Percentiles rank a stretch among this genome's conserved stretches.
These are phyloP conservation scores for Daldinia eschscholtzii DNA, from an alignment of 2,329 filamentous ascomycete genomes.

Conservation along the genomic window DNA sequence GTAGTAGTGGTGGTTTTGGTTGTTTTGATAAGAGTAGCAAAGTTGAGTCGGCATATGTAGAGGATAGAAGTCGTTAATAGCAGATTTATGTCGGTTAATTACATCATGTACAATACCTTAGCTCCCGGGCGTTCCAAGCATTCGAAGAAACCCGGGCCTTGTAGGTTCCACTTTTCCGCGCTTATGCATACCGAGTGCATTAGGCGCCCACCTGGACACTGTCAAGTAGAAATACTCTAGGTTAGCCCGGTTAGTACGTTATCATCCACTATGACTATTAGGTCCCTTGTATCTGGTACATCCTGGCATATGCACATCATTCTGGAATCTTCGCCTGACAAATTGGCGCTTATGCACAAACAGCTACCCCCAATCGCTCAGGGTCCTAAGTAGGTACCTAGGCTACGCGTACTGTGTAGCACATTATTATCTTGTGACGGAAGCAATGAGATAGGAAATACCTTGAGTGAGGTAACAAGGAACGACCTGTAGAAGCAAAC, in stretches of 20 bases:
- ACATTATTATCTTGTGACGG: slow-evolving; percentile 17
- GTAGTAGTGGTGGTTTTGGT: background rate
- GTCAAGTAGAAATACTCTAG: background rate
- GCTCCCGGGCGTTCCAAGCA: no score
- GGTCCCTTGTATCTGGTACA: background rate
- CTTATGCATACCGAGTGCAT: background rate
- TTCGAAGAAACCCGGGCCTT: background rate
- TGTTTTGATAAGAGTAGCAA: background rate
- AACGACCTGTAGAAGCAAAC: background rate
- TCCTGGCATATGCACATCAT: slow-evolving; percentile 12
- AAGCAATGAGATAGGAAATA: background rate
- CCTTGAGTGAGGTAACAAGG: background rate
- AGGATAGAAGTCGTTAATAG: no score
- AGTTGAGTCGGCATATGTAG: background rate
- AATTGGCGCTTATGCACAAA: slow-evolving; percentile 18
- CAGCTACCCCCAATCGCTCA: background rate
- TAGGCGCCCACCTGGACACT: background rate
- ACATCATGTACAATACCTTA: background rate
- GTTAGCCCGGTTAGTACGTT: background rate
- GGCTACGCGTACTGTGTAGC: background rate
- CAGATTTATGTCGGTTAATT: no score
- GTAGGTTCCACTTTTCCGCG: background rate
- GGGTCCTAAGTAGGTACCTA: no score
- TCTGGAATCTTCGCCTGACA: slow-evolving; percentile 41
- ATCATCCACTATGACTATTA: background rate